A percentile compares a stretch with the other conserved stretches of the same genome.
Evolutionary conservation across 495 filamentous ascomycete genomes (phyloP).

Genomic region (Cenococcum geophilum): DNA sequence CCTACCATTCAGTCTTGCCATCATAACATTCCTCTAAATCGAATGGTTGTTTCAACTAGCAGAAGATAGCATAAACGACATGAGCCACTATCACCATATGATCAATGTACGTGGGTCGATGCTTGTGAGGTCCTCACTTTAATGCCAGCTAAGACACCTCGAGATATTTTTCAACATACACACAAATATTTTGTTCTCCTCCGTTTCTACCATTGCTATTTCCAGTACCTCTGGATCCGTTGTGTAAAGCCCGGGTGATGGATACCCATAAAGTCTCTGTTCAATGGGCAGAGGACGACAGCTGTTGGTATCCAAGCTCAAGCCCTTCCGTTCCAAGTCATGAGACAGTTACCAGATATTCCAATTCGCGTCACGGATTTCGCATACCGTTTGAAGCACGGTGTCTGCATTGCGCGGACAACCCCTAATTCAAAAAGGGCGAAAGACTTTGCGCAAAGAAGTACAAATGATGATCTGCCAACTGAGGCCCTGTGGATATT

Average conservation of each 20-base stretch:
- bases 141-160: not conserved
- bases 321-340: not conserved
- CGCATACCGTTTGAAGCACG: constrained; percentile 2
- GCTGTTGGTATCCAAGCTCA: not conserved
- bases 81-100: not conserved
- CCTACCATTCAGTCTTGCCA: not conserved
- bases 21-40: constrained; percentile 7
- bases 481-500: constrained; percentile 5
- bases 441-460: not conserved
- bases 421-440: constrained; percentile 3
- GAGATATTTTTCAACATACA: not conserved
- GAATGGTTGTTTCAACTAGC: not conserved
- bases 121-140: not conserved
- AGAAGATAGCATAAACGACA: not conserved
- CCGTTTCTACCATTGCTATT: not conserved
- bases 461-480: not conserved
- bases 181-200: not conserved
- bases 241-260: not conserved
- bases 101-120: not conserved
- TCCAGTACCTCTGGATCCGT: not conserved
- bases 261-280: not conserved
- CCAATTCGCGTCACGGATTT: not conserved
- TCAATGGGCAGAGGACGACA: not conserved
- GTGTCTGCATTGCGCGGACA: constrained; percentile 3
- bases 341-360: not conserved